A percentile compares a stretch with the other conserved stretches of the same genome.
Conservation (phyloP, 441 rosid genomes). For the Macaranga tanarius region DNA sequence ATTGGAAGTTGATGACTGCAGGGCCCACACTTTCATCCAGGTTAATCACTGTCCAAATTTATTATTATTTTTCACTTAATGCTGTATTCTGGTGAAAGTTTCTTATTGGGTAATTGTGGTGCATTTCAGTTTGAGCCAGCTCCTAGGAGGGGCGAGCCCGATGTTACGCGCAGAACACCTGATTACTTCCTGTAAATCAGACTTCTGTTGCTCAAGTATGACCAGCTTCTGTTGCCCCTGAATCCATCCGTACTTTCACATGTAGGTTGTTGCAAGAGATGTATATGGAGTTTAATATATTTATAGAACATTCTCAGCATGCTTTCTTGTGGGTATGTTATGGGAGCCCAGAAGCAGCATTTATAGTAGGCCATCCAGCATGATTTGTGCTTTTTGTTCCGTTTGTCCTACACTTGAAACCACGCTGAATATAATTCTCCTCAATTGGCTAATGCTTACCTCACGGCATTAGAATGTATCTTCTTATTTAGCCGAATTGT, state of each 20-base stretch:
- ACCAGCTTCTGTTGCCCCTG: constrained; percentile 1
- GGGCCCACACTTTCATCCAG: constrained; percentile 89
- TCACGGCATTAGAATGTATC: constrained; percentile 30
- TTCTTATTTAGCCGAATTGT: constrained; percentile 25
- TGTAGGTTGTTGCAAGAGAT: constrained; percentile 16
- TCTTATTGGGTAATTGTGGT: constrained; percentile 4
- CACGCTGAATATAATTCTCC: constrained; percentile 16
- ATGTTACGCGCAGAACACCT: constrained; percentile 89
- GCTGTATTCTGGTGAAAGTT: too few relatives aligned
- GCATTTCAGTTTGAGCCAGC: constrained; percentile 88
- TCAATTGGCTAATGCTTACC: constrained; percentile 38
- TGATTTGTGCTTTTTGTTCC: constrained; percentile 31
- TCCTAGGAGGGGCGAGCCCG: constrained; percentile 94
- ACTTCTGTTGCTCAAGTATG: constrained; percentile 7
- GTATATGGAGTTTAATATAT: neutral
- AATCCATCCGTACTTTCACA: neutral
- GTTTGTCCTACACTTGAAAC: constrained; percentile 14
- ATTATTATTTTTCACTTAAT: neutral
- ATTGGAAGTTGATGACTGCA: constrained; percentile 92
- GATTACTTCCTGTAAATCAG: constrained; percentile 77
- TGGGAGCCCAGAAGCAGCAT: constrained; percentile 36
- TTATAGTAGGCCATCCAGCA: constrained; percentile 34
- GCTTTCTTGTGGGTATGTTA: constrained; percentile 12
- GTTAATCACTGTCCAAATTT: constrained; percentile 26
- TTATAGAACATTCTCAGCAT: constrained; percentile 17